Evolutionary conservation across 108 stramenopile species (phyloP).

Genomic region (Skeletonema menzelii): DNA sequence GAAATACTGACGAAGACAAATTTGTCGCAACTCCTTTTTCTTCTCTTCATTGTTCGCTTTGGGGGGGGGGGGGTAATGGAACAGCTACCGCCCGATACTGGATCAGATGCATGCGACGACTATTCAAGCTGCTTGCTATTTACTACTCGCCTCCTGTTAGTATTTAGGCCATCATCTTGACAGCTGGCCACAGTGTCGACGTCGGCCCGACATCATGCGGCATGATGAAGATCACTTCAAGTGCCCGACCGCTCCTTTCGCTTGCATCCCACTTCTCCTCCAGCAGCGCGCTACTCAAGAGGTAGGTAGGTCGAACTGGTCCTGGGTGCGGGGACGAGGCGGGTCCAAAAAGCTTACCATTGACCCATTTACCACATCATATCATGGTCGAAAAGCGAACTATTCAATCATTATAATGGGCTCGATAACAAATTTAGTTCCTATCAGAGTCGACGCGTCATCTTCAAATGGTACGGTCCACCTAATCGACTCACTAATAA

Average conservation of each 20-base stretch:
- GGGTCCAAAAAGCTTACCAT: too few relatives aligned
- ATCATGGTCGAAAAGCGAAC: too few relatives aligned
- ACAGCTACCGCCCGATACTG: background rate
- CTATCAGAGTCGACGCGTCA: constrained; percentile 39
- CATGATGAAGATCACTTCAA: background rate
- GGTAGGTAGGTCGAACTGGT: too few relatives aligned
- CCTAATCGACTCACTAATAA: constrained; percentile 63
- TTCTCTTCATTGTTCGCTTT: constrained; percentile 1
- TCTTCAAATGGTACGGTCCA: constrained; percentile 44
- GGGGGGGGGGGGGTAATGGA: background rate
- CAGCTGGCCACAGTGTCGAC: background rate
- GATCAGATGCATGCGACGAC: background rate
- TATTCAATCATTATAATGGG: constrained; percentile 10
- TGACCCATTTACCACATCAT: background rate
- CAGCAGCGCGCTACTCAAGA: too few relatives aligned
- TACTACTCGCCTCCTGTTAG: background rate
- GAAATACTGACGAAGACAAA: background rate
- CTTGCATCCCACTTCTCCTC: background rate
- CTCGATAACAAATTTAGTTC: constrained; percentile 41
- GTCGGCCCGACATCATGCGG: too few relatives aligned
- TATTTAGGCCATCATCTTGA: background rate
- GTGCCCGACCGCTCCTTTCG: background rate
- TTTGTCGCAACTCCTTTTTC: background rate
- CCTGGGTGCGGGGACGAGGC: too few relatives aligned
- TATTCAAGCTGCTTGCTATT: background rate